Conservation (phyloP, 2,329 filamentous ascomycete genomes). For the Talaromyces piceae region DNA sequence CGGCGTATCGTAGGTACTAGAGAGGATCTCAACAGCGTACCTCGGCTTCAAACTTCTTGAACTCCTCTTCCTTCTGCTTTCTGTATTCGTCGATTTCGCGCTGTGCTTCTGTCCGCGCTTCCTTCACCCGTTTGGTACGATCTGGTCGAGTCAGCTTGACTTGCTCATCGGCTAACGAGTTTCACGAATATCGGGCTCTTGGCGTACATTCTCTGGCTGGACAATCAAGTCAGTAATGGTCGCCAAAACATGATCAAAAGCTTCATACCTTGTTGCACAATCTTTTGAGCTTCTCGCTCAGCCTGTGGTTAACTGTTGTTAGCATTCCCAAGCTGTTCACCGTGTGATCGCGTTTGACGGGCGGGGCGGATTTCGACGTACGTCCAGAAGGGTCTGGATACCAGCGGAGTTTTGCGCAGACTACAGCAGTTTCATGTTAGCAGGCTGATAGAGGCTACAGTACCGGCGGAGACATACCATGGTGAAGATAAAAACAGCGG, state of each 20-base stretch:
- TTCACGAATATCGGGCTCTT: not conserved
- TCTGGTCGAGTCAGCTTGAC: conserved; percentile 41
- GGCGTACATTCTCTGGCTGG: conserved; percentile 77
- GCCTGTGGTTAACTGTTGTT: conserved; percentile 52
- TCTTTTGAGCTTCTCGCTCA: conserved; percentile 97
- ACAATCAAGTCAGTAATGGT: conserved; percentile 9
- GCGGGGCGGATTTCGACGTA: conserved; percentile 53
- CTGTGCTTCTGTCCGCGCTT: conserved; percentile 92
- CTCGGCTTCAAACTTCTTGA: conserved; percentile 86
- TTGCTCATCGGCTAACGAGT: not conserved
- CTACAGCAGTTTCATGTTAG: conserved; percentile 42
- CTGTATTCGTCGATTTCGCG: conserved; percentile 95
- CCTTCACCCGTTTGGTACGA: conserved; percentile 94
- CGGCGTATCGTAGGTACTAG: not conserved
- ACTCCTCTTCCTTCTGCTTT: conserved; percentile 84
- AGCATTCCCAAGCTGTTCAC: not conserved
- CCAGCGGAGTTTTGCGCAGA: conserved; percentile 97
- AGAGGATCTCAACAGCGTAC: conserved; percentile 36
- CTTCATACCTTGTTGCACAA: conserved; percentile 79
- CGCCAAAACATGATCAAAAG: conserved; percentile 9
- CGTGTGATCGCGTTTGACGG: not conserved
- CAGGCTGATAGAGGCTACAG: not conserved
- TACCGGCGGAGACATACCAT: conserved; percentile 4
- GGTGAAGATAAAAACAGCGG: conserved; percentile 6
- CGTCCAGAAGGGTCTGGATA: conserved; percentile 97